These are phyloP conservation scores for Prunus davidiana DNA, from an alignment of 306 rosid species.

Conservation along the genomic window DNA sequence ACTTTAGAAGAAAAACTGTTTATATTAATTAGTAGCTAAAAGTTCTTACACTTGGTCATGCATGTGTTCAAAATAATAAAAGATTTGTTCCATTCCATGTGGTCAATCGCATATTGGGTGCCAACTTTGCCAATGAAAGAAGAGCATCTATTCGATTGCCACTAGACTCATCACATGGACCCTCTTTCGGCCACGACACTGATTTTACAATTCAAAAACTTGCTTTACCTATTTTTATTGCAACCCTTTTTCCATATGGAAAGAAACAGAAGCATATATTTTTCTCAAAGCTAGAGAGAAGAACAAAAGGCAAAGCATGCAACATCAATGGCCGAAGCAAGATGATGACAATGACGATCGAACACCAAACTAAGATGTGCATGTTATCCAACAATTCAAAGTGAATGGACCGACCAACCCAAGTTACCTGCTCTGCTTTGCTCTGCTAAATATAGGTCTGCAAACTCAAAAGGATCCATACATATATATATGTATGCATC, in stretches of 20 bases:
- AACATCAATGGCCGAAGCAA: background rate
- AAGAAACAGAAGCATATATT: too few relatives aligned
- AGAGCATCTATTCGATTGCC: background rate
- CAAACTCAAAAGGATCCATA: background rate
- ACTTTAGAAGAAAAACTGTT: accelerated
- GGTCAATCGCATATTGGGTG: background rate
- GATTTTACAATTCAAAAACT: background rate
- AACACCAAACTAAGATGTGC: background rate
- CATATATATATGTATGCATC: background rate
- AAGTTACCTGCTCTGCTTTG: background rate
- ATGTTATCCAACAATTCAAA: constrained; percentile 20
- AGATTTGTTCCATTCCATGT: background rate
- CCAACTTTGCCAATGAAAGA: background rate
- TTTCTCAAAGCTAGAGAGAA: constrained; percentile 1
- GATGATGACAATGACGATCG: background rate
- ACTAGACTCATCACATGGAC: background rate
- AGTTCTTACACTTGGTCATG: background rate
- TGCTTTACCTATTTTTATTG: background rate
- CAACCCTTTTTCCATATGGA: background rate
- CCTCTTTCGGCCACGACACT: constrained; percentile 2
- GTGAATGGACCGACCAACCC: constrained; percentile 12
- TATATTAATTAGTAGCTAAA: too few relatives aligned
- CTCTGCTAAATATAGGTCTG: background rate
- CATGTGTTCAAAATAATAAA: background rate
- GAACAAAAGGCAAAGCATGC: constrained; percentile 2